Conservation (phyloP, 345 rosid genomes). For the Citrus unshiu region DNA sequence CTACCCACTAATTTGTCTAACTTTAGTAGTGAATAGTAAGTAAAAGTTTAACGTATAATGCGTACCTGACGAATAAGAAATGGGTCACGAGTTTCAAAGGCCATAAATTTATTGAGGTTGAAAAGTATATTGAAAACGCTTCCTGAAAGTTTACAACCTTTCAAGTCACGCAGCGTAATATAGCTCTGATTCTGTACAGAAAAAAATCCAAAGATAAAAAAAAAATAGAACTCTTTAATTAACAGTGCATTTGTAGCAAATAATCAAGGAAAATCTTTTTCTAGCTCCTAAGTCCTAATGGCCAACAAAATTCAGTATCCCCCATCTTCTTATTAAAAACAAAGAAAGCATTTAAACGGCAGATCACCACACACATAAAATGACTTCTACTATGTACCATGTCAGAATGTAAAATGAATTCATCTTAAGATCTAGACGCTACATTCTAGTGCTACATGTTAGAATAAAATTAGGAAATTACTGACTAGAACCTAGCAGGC, state of each 20-base stretch:
- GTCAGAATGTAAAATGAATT: background rate
- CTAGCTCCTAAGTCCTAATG: background rate
- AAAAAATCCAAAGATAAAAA: constrained; percentile 13
- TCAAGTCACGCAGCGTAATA: constrained; percentile 64
- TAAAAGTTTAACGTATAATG: background rate
- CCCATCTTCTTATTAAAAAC: no score
- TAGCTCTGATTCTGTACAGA: constrained; percentile 65
- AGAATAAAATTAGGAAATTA: background rate
- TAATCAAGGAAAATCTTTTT: background rate
- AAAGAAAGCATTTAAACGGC: background rate
- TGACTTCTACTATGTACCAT: background rate
- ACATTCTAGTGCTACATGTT: background rate
- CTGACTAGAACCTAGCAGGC: background rate
- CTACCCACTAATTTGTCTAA: constrained; percentile 1
- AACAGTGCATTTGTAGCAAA: background rate
- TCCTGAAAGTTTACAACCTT: constrained; percentile 88
- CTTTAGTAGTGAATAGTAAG: background rate
- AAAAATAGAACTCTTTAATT: constrained; percentile 10
- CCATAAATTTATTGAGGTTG: constrained; percentile 95
- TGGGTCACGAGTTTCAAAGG: constrained; percentile 96
- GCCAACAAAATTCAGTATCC: background rate
- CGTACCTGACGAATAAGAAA: constrained; percentile 96
- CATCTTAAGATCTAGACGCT: background rate
- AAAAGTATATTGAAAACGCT: constrained; percentile 88
- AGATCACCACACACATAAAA: background rate